phyloP scores from a whole-genome alignment of 2,329 filamentous ascomycete species.

The Cladosporium phlei region DNA sequence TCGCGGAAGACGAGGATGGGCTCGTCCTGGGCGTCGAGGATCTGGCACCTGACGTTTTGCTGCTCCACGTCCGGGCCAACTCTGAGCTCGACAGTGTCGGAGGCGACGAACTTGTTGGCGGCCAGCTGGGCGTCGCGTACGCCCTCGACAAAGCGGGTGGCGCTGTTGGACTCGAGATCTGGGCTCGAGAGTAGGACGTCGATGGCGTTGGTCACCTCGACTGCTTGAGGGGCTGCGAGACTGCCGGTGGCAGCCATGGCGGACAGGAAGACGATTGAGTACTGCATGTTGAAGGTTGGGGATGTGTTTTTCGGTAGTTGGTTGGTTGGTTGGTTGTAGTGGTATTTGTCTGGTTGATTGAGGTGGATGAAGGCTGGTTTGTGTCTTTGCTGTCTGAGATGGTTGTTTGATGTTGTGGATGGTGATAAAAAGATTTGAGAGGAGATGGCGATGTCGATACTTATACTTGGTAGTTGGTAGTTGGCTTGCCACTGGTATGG shows the following conservation, averaged over 20 bases:
- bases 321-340: too few relatives aligned
- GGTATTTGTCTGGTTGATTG: too few relatives aligned
- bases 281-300: too few relatives aligned
- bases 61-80: slow-evolving; percentile 14
- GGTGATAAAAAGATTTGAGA: too few relatives aligned
- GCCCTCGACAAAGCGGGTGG: slow-evolving; percentile 15
- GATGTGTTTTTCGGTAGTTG: too few relatives aligned
- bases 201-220: slow-evolving; percentile 10
- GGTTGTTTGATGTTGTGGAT: too few relatives aligned
- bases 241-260: slow-evolving; percentile 13
- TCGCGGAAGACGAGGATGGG: slow-evolving; percentile 15
- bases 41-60: slow-evolving; percentile 17
- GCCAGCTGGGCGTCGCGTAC: slow-evolving; percentile 8
- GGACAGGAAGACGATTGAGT: slow-evolving; percentile 14
- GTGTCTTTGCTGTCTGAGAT: too few relatives aligned
- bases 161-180: slow-evolving; percentile 9
- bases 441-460: too few relatives aligned
- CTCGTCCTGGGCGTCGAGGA: slow-evolving; percentile 12
- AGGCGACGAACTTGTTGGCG: slow-evolving; percentile 14
- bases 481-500: too few relatives aligned
- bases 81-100: slow-evolving; percentile 13
- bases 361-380: too few relatives aligned
- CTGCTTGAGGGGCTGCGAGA: slow-evolving; percentile 12
- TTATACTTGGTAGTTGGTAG: too few relatives aligned
- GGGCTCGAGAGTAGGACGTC: slow-evolving; percentile 13